Conservation (phyloP, 805 yeast genomes). For the Helenozyma baotianmanensis region DNA sequence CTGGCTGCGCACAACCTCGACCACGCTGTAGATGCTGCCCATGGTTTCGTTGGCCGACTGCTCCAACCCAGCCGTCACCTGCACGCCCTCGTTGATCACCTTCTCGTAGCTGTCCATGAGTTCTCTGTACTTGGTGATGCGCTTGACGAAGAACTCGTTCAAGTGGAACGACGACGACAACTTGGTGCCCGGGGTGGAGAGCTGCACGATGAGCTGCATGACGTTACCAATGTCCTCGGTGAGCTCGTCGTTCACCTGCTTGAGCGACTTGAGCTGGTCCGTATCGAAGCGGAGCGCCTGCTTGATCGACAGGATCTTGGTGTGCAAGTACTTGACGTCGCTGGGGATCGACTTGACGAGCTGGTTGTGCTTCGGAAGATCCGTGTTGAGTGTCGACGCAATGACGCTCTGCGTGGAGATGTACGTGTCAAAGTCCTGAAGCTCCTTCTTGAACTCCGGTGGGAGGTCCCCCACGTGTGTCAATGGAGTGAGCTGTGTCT, state of each 20-base stretch:
- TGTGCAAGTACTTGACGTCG: slow-evolving; percentile 60
- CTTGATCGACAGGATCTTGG: slow-evolving; percentile 57
- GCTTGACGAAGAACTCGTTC: slow-evolving; percentile 50
- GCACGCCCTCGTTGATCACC: slow-evolving; percentile 58
- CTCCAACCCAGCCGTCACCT: slow-evolving; percentile 43
- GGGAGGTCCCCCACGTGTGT: slow-evolving; percentile 74
- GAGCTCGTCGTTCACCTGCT: slow-evolving; percentile 35
- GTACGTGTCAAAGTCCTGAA: slow-evolving; percentile 66
- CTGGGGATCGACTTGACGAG: slow-evolving; percentile 68
- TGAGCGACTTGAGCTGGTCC: slow-evolving; percentile 29
- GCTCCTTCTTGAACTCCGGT: slow-evolving; percentile 60
- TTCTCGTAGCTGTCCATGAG: slow-evolving; percentile 54
- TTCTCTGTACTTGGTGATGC: slow-evolving; percentile 46
- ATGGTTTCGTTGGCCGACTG: slow-evolving; percentile 34
- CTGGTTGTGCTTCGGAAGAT: slow-evolving; percentile 56
- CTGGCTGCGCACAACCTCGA: slow-evolving; percentile 62
- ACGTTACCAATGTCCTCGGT: slow-evolving; percentile 50
- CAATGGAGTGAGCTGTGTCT: slow-evolving; percentile 60
- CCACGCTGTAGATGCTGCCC: slow-evolving; percentile 42
- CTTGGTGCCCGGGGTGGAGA: slow-evolving; percentile 50
- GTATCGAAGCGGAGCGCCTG: slow-evolving; percentile 56
- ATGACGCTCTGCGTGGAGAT: slow-evolving; percentile 70
- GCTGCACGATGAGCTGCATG: slow-evolving; percentile 49
- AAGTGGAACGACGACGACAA: slow-evolving; percentile 51
- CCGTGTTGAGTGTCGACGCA: slow-evolving; percentile 62